These are phyloP conservation scores for Wickerhamiella occidentalis DNA, from an alignment of 805 yeast species.

Conservation along the genomic window DNA sequence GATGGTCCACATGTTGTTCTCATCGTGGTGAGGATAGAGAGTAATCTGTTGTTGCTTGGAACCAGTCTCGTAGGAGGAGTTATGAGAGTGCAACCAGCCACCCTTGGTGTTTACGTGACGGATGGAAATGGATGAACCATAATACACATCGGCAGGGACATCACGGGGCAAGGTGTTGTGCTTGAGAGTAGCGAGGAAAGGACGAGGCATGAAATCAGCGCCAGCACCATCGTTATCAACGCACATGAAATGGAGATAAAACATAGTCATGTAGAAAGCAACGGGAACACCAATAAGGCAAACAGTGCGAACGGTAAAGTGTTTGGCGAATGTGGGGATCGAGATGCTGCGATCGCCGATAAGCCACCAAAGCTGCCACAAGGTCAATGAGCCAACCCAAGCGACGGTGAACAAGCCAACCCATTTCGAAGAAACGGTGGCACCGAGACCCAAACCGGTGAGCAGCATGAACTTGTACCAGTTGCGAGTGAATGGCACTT, in stretches of 20 bases:
- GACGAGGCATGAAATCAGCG: constrained; percentile 50
- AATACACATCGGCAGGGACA: constrained; percentile 53
- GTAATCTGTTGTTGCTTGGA: constrained; percentile 97
- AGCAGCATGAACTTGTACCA: constrained; percentile 45
- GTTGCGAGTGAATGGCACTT: constrained; percentile 33
- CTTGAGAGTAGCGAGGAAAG: constrained; percentile 49
- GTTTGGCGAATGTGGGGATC: constrained; percentile 30
- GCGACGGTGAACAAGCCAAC: constrained; percentile 54
- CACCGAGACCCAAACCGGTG: constrained; percentile 42
- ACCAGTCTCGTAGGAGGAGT: constrained; percentile 65
- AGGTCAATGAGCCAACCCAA: constrained; percentile 46
- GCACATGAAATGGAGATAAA: constrained; percentile 44
- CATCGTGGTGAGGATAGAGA: constrained; percentile 39
- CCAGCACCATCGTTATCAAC: constrained; percentile 42
- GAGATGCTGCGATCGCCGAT: constrained; percentile 54
- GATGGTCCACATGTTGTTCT: constrained; percentile 70
- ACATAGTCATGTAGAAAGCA: constrained; percentile 43
- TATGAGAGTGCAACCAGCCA: constrained; percentile 75
- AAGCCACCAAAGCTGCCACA: constrained; percentile 50
- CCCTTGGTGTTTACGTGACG: constrained; percentile 62
- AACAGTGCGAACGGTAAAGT: constrained; percentile 32
- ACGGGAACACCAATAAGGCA: constrained; percentile 44
- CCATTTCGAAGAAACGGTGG: constrained; percentile 51
- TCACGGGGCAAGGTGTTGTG: constrained; percentile 31
- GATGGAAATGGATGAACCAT: constrained; percentile 59